Evolutionary conservation across 495 filamentous ascomycete genomes (phyloP).

Genomic region (Penicillium roqueforti): DNA sequence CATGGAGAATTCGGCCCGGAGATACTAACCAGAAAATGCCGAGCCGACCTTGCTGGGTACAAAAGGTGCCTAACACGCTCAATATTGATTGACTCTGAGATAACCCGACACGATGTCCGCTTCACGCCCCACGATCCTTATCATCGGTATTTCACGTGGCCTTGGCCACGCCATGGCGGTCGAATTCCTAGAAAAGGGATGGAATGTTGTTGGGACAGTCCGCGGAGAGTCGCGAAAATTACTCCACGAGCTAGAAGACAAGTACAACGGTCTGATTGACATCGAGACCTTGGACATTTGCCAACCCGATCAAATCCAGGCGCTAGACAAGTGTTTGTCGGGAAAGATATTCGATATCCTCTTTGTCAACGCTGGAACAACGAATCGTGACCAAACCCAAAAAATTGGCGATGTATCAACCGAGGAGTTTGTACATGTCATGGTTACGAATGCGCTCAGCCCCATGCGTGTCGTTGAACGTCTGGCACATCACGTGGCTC

Average conservation of each 20-base stretch:
- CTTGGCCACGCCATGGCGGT: neutral
- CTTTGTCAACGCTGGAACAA: slow-evolving; percentile 1
- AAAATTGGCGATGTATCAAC: neutral
- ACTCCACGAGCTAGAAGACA: neutral
- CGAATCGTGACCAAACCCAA: neutral
- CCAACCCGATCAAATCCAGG: neutral
- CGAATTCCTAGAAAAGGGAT: neutral
- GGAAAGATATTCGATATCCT: neutral
- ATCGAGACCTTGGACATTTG: slow-evolving; percentile 3
- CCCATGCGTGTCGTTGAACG: neutral
- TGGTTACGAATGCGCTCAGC: neutral
- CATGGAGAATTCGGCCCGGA: neutral
- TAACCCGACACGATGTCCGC: neutral
- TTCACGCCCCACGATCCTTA: neutral
- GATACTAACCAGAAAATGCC: neutral
- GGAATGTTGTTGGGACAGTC: neutral
- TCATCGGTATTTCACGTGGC: neutral
- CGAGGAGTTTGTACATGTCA: neutral
- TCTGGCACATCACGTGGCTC: neutral
- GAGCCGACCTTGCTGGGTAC: neutral
- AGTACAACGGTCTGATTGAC: neutral
- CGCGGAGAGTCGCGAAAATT: neutral
- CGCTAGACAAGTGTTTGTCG: neutral
- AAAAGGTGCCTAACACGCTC: neutral
- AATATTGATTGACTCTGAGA: neutral